Evolutionary conservation across 306 rosid genomes (phyloP), one percentile per base, ranked within the genome.

Genomic region (Cercis canadensis): DNA sequence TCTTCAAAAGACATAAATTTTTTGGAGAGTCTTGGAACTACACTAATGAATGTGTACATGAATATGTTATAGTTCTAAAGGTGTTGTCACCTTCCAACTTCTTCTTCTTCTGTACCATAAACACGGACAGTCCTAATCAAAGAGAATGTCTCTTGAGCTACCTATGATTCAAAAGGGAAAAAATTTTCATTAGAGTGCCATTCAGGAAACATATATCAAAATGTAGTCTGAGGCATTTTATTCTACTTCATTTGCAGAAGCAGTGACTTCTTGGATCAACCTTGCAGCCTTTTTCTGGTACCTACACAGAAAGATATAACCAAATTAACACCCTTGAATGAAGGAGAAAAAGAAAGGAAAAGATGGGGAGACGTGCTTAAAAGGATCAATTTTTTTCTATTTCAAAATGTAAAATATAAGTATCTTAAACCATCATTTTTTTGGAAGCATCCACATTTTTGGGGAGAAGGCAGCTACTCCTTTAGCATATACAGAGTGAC

Each of bases 81-180:
- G 79, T 73, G 73, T 52, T 19, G 11, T 70, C 83, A 94, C 98
- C 98, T 90, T 76, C 85, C 88, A 17, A 81, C 77, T 80, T 94
- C 98, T 77, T 80, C 82, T 79, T 85, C 78, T 80, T 94, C 97
- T 8, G 97, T 90, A 65, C 98, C 97, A 81, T 90, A 86, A 76
- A 94, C 96, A 29, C 97, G 96, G 36, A 90, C 97, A 17, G 98
- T 94, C 79, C 97, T 86, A 73, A 94, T 78, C 73, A 94, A 87
- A 76, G 98, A 90, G 74, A 86, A 81, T 44, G 98, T 90, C 82
- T 94, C 98, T 82, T 94, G 98, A 37, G 96, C 92, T 81, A 94
- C 98, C 97, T 89, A 80, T 58, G 60, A 83, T 50, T 39, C 37
- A 34, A 65, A 11, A 36, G 52, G 36, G 63, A 74, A 63, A 66